Evolutionary conservation across 495 filamentous ascomycete genomes (phyloP).

Genomic region (Umbilicaria muhlenbergii): DNA sequence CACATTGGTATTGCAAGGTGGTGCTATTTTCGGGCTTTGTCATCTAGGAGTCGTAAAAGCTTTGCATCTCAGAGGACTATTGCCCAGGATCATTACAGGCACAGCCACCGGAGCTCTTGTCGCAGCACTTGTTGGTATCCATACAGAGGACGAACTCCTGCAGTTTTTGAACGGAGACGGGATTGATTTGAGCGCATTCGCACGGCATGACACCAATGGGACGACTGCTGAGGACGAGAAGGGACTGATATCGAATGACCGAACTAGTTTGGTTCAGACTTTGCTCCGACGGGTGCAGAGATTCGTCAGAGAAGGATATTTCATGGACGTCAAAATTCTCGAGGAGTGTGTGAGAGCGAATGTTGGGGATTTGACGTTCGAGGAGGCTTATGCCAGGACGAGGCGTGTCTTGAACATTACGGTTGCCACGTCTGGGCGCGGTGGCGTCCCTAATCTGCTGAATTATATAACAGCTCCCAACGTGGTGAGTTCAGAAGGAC

Average conservation of each 20-base stretch:
- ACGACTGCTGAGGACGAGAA: slow-evolving; percentile 9
- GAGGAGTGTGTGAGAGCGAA: slow-evolving; percentile 78
- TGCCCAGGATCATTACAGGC: slow-evolving; percentile 83
- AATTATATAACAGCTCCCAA: slow-evolving; percentile 94
- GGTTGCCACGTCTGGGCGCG: slow-evolving; percentile 54
- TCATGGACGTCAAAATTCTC: slow-evolving; percentile 66
- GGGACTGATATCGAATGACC: slow-evolving; percentile 10
- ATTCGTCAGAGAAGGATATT: slow-evolving; percentile 60
- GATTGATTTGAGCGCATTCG: slow-evolving; percentile 74
- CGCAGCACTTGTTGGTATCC: slow-evolving; percentile 76
- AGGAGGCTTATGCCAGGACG: slow-evolving; percentile 78
- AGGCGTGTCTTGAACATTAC: slow-evolving; percentile 89
- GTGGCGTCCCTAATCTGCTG: slow-evolving; percentile 69
- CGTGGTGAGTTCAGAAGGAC: slow-evolving; percentile 44
- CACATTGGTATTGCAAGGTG: slow-evolving; percentile 77
- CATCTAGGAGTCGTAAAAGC: slow-evolving; percentile 88
- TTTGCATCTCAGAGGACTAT: slow-evolving; percentile 62
- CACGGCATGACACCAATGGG: slow-evolving; percentile 16
- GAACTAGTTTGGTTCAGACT: slow-evolving; percentile 36
- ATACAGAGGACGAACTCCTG: slow-evolving; percentile 75
- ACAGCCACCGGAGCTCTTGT: slow-evolving; percentile 85
- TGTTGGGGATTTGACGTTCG: slow-evolving; percentile 81
- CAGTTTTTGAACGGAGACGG: slow-evolving; percentile 58
- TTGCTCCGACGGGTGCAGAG: slow-evolving; percentile 43
- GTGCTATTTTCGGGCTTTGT: slow-evolving; percentile 81